These are phyloP conservation scores for Sutorius australiensis DNA, from an alignment of 768 basidiomycete species.

Conservation along the genomic window DNA sequence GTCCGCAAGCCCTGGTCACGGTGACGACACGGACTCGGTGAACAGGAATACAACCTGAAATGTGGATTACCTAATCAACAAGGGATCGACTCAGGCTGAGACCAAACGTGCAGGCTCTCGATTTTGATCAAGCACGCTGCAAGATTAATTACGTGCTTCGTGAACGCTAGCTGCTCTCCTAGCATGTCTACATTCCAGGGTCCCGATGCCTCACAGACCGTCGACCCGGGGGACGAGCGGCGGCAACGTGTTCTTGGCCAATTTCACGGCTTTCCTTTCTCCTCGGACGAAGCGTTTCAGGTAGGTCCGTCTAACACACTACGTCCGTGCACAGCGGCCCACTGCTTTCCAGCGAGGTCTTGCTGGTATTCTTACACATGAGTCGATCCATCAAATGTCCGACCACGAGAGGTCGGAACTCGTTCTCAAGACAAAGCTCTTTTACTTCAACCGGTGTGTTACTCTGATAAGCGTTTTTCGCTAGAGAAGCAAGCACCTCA, in stretches of 20 bases:
- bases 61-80: slow-evolving; percentile 15
- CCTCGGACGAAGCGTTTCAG: slow-evolving; percentile 56
- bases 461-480: slow-evolving; percentile 2
- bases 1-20: background rate
- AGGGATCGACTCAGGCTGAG: slow-evolving; percentile 9
- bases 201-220: slow-evolving; percentile 4
- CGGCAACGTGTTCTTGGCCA: slow-evolving; percentile 21
- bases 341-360: slow-evolving; percentile 56
- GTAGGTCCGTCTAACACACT: slow-evolving; percentile 33
- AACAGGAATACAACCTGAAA: background rate
- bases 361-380: slow-evolving; percentile 48
- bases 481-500: slow-evolving; percentile 32
- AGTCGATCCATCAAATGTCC: slow-evolving; percentile 33
- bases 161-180: background rate
- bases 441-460: slow-evolving; percentile 66
- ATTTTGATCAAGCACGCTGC: slow-evolving; percentile 1
- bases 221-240: slow-evolving; percentile 13
- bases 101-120: background rate
- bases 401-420: slow-evolving; percentile 44
- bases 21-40: background rate
- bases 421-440: slow-evolving; percentile 53
- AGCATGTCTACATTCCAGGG: slow-evolving; percentile 20
- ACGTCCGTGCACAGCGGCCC: background rate
- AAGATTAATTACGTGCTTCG: slow-evolving; percentile 14
- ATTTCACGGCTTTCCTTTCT: slow-evolving; percentile 50